Evolutionary conservation across 176 grass and related monocot species (phyloP).

Genomic region (Bolboschoenus planiculmis): DNA sequence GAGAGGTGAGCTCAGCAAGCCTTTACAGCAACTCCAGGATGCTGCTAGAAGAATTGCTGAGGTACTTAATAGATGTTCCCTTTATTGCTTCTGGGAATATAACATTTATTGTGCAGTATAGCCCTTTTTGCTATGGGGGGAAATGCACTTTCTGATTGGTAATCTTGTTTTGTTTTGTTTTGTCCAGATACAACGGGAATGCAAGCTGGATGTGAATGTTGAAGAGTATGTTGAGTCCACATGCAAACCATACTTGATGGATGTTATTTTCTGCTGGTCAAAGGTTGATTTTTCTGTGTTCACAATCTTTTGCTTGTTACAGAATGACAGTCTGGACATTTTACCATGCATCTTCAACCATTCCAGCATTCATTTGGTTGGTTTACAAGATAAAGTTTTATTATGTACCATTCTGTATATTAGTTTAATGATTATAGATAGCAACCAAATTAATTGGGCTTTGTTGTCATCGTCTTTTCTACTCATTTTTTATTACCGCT

Average conservation of each 20-base stretch:
- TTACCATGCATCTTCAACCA: not conserved
- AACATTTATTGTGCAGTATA: not conserved
- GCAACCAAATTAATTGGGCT: not conserved
- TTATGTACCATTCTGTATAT: not conserved
- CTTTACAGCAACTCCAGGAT: constrained; percentile 90
- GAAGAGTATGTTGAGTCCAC: constrained; percentile 91
- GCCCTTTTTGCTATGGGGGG: not conserved
- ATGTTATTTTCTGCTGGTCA: constrained; percentile 98
- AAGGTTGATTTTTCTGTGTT: constrained; percentile 44
- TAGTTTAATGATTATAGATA: not conserved
- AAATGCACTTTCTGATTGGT: constrained; percentile 13
- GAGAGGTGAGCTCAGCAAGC: constrained; percentile 84
- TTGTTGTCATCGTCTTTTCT: not conserved
- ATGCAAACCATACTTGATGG: constrained; percentile 84
- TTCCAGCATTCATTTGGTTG: not conserved
- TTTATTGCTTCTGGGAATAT: constrained; percentile 20
- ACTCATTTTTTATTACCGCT: not conserved
- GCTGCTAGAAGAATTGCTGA: constrained; percentile 96
- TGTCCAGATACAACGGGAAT: constrained; percentile 91
- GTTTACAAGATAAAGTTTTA: not conserved
- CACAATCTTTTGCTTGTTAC: not conserved
- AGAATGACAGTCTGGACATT: not conserved
- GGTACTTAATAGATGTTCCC: constrained; percentile 37
- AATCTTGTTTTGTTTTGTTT: constrained; percentile 16
- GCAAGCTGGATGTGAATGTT: constrained; percentile 94